Conservation (phyloP, 345 rosid genomes). For the Theobroma cacao region DNA sequence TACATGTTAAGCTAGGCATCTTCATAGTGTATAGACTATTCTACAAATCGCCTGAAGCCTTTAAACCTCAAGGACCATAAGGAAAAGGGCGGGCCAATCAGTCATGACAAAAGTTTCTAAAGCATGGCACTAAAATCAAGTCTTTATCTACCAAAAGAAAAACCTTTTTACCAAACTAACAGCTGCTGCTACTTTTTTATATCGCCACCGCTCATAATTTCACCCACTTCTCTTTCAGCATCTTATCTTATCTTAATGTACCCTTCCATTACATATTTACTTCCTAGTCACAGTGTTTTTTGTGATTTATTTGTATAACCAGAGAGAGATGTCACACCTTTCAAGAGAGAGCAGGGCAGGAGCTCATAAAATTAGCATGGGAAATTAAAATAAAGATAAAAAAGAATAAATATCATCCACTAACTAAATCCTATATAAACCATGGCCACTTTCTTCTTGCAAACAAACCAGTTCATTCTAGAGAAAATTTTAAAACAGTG, state of each 20-base stretch:
- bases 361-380: neutral
- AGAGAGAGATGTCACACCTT: neutral
- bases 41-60: neutral
- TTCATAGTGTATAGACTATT: neutral
- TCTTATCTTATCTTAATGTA: slow-evolving; percentile 2
- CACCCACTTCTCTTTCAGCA: neutral
- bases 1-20: too few relatives aligned
- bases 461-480: slow-evolving; percentile 1
- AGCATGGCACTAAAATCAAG: neutral
- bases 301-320: neutral
- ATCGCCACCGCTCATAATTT: neutral
- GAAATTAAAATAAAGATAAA: neutral
- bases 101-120: neutral
- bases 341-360: neutral
- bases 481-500: neutral
- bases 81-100: neutral
- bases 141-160: neutral
- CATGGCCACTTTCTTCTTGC: neutral
- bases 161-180: neutral
- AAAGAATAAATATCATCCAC: neutral
- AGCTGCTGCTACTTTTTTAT: neutral
- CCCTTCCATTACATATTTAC: neutral
- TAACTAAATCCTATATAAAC: neutral
- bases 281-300: neutral
- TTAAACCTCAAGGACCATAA: neutral